Base-by-base conservation (phyloP, 2,329 filamentous ascomycete genomes). In the Monilinia polystroma region DNA sequence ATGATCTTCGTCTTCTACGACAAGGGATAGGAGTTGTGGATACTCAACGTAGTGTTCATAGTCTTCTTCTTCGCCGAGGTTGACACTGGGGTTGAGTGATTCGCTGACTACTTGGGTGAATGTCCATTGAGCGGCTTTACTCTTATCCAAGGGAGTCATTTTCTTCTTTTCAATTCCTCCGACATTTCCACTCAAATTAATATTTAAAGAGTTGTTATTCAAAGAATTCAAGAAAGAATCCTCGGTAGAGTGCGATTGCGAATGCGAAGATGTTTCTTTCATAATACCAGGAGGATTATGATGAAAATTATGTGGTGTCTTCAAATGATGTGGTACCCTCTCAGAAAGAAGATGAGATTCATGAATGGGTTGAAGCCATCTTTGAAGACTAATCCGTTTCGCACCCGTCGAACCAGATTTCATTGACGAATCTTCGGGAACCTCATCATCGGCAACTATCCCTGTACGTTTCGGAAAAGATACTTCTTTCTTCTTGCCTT, bases 41-140 rank as follows among this genome's bases (percentile, higher is more conserved):
- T 99, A 95, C 58, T 85, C 87, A 71, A 99, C 88, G 78, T 98
- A 99, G 32, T 90, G 87, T 67, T 88, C 85, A 76, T 99, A 99
- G 76, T 98, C 95, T 57, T 90, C 88, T 32, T 88, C 87, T 79
- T 98, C 94, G 51, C 86, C 84, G 10, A 84, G 79, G 10, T 86
- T 90, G 49, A 99, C 91, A 0, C 87, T 88, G 1, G 95, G 95
- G 71, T 97, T 90, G 55, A 98, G 83, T 6, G 92, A 95, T 76
- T 93, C 90, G 64, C 89, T 84, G 55, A 97, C 90, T 60, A 97
- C 89, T 75, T 96, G 90, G 23, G 90, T 90, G 58, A 97, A 90
- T 0, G 92, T 96, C 89, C 91, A 93, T 76, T 97, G 92, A 18
- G 92, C 90, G 66, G 90, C 90, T 49, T 90, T 90, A 38, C 88